A percentile compares a stretch with the other conserved stretches of the same genome.
These are phyloP conservation scores for Cladosporium halotolerans DNA, from an alignment of 2,329 filamentous ascomycete species.

Conservation along the genomic window DNA sequence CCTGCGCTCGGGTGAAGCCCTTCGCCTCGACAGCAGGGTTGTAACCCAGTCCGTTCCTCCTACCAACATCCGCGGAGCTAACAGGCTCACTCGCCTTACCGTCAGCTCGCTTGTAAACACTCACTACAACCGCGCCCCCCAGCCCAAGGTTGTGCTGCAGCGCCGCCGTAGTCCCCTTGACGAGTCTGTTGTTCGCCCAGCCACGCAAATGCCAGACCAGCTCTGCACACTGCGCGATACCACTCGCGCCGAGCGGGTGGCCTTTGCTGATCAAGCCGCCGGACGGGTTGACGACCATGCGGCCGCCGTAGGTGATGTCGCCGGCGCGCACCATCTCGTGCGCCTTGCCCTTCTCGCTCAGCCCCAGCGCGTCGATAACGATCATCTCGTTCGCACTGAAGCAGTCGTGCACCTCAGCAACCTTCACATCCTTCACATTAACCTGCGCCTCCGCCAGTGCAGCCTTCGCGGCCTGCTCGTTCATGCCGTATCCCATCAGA, in stretches of 20 bases:
- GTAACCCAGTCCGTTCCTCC: slow-evolving; percentile 68
- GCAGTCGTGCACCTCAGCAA: slow-evolving; percentile 94
- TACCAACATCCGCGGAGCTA: slow-evolving; percentile 58
- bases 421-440: slow-evolving; percentile 61
- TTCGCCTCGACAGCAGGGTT: slow-evolving; percentile 87
- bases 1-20: slow-evolving; percentile 76
- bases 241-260: slow-evolving; percentile 87
- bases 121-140: slow-evolving; percentile 84
- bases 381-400: slow-evolving; percentile 95
- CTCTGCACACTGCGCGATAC: slow-evolving; percentile 93
- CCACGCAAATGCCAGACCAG: slow-evolving; percentile 91
- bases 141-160: slow-evolving; percentile 92
- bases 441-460: slow-evolving; percentile 71
- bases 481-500: slow-evolving; percentile 85
- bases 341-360: slow-evolving; percentile 71
- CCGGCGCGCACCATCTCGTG: slow-evolving; percentile 83
- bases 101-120: slow-evolving; percentile 81
- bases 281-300: slow-evolving; percentile 81
- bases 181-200: slow-evolving; percentile 85
- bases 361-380: slow-evolving; percentile 76
- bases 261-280: slow-evolving; percentile 95
- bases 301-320: slow-evolving; percentile 85
- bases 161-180: slow-evolving; percentile 62
- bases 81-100: slow-evolving; percentile 58
- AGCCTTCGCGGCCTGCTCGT: slow-evolving; percentile 57